Conservation (phyloP, 1,284 basidiomycete species). For the Puccinia sorghi region DNA sequence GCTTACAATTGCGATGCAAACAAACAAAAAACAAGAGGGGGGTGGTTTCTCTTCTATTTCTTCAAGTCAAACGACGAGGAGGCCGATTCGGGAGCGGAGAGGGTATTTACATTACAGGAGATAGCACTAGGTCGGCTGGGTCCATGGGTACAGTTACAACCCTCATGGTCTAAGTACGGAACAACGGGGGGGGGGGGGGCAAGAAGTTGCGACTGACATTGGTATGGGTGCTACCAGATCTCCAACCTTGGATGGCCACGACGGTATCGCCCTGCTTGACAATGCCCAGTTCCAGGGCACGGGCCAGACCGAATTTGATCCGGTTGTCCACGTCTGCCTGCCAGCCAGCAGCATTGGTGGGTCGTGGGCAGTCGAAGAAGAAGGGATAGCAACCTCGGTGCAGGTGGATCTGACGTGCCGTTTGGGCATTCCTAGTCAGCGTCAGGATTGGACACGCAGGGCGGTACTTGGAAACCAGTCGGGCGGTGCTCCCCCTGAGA, state of each 20-base stretch:
- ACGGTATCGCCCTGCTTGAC: constrained; percentile 87
- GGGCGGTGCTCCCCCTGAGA: constrained; percentile 84
- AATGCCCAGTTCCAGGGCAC: constrained; percentile 82
- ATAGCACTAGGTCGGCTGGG: constrained; percentile 30
- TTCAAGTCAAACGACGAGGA: background rate
- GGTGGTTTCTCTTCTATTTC: no score
- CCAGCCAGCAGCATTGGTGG: constrained; percentile 85
- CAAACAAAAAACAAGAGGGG: no score
- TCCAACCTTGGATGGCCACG: constrained; percentile 97
- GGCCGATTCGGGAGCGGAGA: background rate
- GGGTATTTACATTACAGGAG: constrained; percentile 43
- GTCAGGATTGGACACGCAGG: constrained; percentile 92
- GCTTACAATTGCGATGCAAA: no score
- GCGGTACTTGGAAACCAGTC: constrained; percentile 94
- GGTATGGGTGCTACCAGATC: constrained; percentile 89
- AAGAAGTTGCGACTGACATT: no score
- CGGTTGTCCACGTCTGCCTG: constrained; percentile 95
- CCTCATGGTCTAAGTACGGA: constrained; percentile 34
- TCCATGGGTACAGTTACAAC: constrained; percentile 42
- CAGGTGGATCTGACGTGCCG: constrained; percentile 92
- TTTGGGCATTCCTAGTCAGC: constrained; percentile 93
- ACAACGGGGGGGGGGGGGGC: background rate
- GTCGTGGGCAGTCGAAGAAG: constrained; percentile 90
- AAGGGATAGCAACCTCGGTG: constrained; percentile 97
- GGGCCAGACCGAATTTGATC: constrained; percentile 84